These are phyloP conservation scores for Triticum timopheevii DNA, from an alignment of 176 grass and related monocot species.

Conservation along the genomic window DNA sequence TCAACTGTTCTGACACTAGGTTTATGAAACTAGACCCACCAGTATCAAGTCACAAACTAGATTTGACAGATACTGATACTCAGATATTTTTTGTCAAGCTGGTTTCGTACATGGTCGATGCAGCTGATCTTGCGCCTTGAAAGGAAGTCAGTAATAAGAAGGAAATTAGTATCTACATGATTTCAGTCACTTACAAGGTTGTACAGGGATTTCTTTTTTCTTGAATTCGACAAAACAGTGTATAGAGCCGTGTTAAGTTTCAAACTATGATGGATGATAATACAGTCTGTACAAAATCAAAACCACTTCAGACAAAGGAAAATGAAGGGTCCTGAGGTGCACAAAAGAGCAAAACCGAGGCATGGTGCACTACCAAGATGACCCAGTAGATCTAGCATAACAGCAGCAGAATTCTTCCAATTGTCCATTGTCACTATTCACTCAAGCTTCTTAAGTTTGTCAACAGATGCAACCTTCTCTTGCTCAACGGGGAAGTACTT, in stretches of 20 bases:
- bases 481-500: constrained; percentile 90
- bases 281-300: constrained; percentile 52
- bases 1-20: background rate
- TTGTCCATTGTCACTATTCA: constrained; percentile 20
- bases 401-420: constrained; percentile 26
- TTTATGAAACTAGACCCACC: constrained; percentile 8
- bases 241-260: constrained; percentile 16
- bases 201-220: constrained; percentile 7
- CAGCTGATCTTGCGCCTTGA: background rate
- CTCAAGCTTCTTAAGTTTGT: constrained; percentile 73
- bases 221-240: constrained; percentile 29
- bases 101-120: background rate
- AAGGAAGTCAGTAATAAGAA: background rate
- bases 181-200: constrained; percentile 17
- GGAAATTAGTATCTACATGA: constrained; percentile 15
- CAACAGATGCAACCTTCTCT: constrained; percentile 39
- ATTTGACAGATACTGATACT: background rate
- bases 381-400: constrained; percentile 34
- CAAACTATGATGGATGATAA: constrained; percentile 34
- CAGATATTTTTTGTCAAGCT: background rate
- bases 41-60: background rate
- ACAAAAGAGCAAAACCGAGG: constrained; percentile 35
- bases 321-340: constrained; percentile 17
- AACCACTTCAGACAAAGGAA: constrained; percentile 22
- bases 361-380: constrained; percentile 12